Base-by-base conservation (phyloP, 139 green algal genomes). In the Pseudopediastrum boryanum region DNA sequence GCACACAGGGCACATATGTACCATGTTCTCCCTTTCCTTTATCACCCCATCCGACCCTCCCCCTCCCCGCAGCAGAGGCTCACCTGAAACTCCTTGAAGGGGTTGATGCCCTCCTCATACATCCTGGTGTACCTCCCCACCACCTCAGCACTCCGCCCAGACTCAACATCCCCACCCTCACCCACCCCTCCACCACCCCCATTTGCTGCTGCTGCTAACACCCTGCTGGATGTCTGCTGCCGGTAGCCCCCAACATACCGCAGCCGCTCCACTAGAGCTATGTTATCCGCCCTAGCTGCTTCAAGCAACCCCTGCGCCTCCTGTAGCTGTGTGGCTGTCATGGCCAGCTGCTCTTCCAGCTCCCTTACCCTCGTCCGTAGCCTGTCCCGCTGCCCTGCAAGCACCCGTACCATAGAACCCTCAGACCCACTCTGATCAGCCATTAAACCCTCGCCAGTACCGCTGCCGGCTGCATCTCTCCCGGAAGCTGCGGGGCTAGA, bases 31-130 rank as follows among this genome's bases (percentile, higher is more conserved):
- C n/a, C n/a, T n/a, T n/a, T n/a, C n/a, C n/a, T n/a, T n/a, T 5
- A 35, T 39, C 44, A 7, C 66, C 42, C 69, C 48, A 2, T 66
- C 48, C 48, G 48, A 23, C 56, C 56, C 23, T 23, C 71, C 7
- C 8, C 68, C 23, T 4, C 27, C 10, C 63, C 36, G 4, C 70
- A 67, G 43, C 74, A 71, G 46, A 66, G 23, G 29, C 76, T 71
- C 21, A 87, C 89, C 66, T 90, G 88, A 71, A 96, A 96, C 72
- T 93, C 91, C 41, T 83, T 89, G 84, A 98, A 98, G 12, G 95
- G 95, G 84, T 98, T 96, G 41, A 98, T 87, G 19, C 80, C 80
- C 33, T 96, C 91, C 63, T 98, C 95, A 71, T 98, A 98, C 39
- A 94, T 81, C 50, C 87, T 82, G 38, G 82, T 87, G 85, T 98